A percentile compares a stretch with the other conserved stretches of the same genome.
Evolutionary conservation across 2,329 filamentous ascomycete species (phyloP).

Genomic region (Sarocladium brachiariae): DNA sequence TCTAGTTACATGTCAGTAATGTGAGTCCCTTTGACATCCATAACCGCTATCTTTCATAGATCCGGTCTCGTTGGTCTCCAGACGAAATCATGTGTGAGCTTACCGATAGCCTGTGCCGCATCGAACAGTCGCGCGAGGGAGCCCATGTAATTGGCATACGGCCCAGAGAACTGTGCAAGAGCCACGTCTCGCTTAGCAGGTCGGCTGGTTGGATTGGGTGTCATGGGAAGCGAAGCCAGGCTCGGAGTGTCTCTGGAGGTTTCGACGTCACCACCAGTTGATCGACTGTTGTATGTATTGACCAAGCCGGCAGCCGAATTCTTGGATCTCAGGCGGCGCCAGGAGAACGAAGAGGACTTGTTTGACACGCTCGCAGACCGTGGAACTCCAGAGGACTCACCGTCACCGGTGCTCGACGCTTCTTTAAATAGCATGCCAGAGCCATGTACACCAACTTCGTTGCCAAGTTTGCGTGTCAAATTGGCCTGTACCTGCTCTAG

Average conservation of each 20-base stretch:
- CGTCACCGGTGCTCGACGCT: conserved; percentile 43
- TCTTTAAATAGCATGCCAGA: conserved; percentile 70
- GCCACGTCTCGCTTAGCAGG: conserved; percentile 65
- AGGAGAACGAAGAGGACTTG: conserved; percentile 68
- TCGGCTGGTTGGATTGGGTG: conserved; percentile 54
- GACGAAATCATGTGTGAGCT: conserved; percentile 27
- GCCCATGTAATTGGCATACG: conserved; percentile 85
- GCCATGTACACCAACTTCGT: conserved; percentile 79
- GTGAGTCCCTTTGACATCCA: too few species aligned
- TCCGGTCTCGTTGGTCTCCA: not conserved
- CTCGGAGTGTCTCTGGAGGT: conserved; percentile 34
- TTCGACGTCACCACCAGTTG: conserved; percentile 14
- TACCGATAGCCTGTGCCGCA: conserved; percentile 87
- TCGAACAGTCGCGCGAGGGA: conserved; percentile 87
- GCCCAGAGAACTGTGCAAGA: conserved; percentile 68
- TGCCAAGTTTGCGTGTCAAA: conserved; percentile 80
- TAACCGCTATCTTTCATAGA: not conserved
- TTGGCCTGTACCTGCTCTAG: conserved; percentile 77
- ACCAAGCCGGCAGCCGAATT: conserved; percentile 63
- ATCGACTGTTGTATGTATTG: conserved; percentile 35
- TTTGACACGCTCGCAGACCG: conserved; percentile 57
- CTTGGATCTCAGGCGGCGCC: conserved; percentile 85
- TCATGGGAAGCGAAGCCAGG: conserved; percentile 74
- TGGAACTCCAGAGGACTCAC: conserved; percentile 35
- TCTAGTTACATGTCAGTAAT: too few species aligned